phyloP scores from a whole-genome alignment of 306 rosid species.

The Urtica urens region DNA sequence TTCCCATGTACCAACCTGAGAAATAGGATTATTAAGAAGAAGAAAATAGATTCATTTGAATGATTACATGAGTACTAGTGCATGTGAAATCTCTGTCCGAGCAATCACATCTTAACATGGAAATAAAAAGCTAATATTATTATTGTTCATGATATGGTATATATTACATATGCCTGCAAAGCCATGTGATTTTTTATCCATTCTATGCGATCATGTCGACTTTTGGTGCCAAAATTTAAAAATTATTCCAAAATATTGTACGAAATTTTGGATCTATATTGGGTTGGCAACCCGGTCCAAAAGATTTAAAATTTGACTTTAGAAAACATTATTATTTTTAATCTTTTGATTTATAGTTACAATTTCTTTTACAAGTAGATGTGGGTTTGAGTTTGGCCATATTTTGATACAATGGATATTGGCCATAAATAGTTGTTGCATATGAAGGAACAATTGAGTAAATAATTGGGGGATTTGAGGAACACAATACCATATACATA shows the following conservation, averaged over 20 bases:
- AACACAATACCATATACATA: constrained; percentile 21
- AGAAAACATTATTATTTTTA: not conserved
- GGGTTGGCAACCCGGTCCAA: too few relatives aligned
- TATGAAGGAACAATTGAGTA: constrained; percentile 25
- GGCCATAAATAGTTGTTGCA: constrained; percentile 27
- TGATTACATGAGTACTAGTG: not conserved
- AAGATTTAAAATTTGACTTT: not conserved
- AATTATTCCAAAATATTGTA: not conserved
- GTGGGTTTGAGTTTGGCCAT: not conserved
- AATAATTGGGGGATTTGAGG: constrained; percentile 34
- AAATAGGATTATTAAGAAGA: not conserved
- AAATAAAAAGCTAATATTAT: constrained; percentile 6
- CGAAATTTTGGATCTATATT: not conserved
- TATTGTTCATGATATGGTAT: not conserved
- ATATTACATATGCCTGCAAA: not conserved
- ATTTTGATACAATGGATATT: not conserved
- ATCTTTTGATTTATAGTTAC: too few relatives aligned
- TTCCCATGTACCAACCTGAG: not conserved
- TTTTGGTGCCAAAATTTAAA: not conserved
- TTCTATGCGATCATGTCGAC: constrained; percentile 7
- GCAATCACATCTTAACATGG: constrained; percentile 11
- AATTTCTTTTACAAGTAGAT: not conserved
- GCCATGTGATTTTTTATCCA: constrained; percentile 13
- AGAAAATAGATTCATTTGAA: not conserved
- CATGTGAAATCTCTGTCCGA: constrained; percentile 10